phyloP scores from a whole-genome alignment of 2,329 filamentous ascomycete genomes.

The Claviceps sp. region DNA sequence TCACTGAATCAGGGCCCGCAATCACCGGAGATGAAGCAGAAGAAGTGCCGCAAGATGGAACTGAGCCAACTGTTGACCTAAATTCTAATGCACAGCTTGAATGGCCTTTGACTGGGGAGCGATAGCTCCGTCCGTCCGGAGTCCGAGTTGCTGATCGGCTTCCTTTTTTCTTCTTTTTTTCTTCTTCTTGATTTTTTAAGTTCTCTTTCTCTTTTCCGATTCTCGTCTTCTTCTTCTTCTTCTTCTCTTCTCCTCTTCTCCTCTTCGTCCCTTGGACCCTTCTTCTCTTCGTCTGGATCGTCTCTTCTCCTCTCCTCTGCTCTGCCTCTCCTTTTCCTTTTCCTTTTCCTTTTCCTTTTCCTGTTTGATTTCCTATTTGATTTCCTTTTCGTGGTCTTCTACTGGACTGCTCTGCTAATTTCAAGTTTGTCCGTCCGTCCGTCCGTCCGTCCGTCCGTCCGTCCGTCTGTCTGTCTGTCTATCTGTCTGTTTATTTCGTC shows the following conservation, averaged over 20 bases:
- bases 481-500: neutral
- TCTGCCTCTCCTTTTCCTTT: too few species aligned
- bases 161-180: neutral
- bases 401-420: too few species aligned
- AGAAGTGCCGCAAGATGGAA: neutral
- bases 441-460: neutral
- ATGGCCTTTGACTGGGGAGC: neutral
- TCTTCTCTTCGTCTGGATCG: too few species aligned
- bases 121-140: too few species aligned
- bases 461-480: neutral
- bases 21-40: neutral
- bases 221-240: neutral
- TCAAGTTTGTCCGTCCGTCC: too few species aligned
- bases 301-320: too few species aligned
- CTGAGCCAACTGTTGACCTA: neutral
- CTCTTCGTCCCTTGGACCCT: too few species aligned
- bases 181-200: neutral
- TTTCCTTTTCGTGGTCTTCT: too few species aligned
- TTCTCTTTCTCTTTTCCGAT: neutral
- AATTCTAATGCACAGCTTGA: neutral
- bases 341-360: too few species aligned
- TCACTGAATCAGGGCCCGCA: neutral
- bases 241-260: too few species aligned
- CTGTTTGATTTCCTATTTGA: too few species aligned
- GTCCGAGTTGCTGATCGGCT: neutral